Conservation (phyloP, 2,329 filamentous ascomycete species). For the Scolecobasidium constrictum region DNA sequence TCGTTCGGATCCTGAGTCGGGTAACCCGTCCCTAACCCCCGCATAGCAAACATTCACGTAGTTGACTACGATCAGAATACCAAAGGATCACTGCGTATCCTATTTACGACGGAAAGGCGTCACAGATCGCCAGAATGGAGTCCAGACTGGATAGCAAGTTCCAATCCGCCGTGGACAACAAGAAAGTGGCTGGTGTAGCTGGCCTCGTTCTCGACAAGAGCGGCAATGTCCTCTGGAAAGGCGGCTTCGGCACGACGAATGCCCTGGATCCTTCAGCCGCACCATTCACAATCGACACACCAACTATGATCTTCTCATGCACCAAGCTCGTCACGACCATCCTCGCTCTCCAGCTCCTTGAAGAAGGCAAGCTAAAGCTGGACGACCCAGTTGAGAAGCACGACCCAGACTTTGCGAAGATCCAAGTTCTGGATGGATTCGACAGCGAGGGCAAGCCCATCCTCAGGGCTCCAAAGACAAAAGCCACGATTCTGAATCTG, state of each 20-base stretch:
- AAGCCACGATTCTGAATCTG: conserved; percentile 41
- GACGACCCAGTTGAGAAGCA: conserved; percentile 23
- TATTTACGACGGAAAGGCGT: too few relatives aligned
- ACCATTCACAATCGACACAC: conserved; percentile 47
- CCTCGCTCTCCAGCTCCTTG: conserved; percentile 23
- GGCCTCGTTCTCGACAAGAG: conserved; percentile 32
- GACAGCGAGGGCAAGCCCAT: conserved; percentile 13
- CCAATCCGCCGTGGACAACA: conserved; percentile 2
- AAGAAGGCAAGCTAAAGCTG: conserved; percentile 24
- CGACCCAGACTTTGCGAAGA: conserved; percentile 26
- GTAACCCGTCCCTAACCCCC: too few relatives aligned
- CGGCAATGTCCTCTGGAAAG: conserved; percentile 34
- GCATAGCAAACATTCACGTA: too few relatives aligned
- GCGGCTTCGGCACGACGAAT: conserved; percentile 30
- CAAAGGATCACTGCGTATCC: too few relatives aligned
- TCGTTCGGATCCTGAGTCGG: too few relatives aligned
- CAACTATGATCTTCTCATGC: conserved; percentile 48
- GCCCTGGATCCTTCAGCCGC: conserved; percentile 26
- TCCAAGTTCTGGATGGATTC: conserved; percentile 24
- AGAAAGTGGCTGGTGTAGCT: conserved; percentile 4
- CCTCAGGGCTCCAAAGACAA: conserved; percentile 25
- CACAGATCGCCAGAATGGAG: too few relatives aligned
- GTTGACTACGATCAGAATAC: too few relatives aligned
- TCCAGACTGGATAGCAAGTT: neutral
- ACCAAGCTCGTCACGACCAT: conserved; percentile 29